Base-by-base conservation (phyloP, 345 rosid species). In the Cardamine resedifolia region DNA sequence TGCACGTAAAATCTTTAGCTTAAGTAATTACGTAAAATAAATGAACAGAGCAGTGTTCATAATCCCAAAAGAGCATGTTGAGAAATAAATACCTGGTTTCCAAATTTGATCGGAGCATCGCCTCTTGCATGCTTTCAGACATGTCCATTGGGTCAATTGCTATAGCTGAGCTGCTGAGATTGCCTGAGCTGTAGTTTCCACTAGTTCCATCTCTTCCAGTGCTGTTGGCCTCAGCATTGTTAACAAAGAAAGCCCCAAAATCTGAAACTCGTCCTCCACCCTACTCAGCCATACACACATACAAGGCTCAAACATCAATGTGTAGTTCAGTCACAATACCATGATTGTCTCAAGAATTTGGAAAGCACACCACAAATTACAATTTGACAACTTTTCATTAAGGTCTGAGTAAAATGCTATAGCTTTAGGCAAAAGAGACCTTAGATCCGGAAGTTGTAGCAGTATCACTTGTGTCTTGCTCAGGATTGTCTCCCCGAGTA, bases 81-180 rank as follows among this genome's bases (percentile, higher is more conserved):
- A 62, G n/a, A 58, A 73, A 79, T 78, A 95, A n/a, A n/a, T n/a
- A n/a, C 99, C 96, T 95, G 83, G 89, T 80, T 80, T 95, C 99
- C 86, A 95, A 78, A 79, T 84, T 91, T 23, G 99, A 95, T 51
- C 96, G 96, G 64, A 87, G 90, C 97, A 95, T 85, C 11, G 99
- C 99, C 74, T 91, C 96, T 83, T 90, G 99, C 92, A 95, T 91
- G 75, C 97, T 85, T 73, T 91, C 97, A 50, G 99, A 87, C 96
- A 95, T 90, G 76, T 95, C 97, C 96, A 95, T 85, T 12, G 95
- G 85, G 75, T 94, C 98, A 60, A 89, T 57, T 75, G 82, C 96
- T 53, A 73, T 68, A 70, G 44, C 23, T 58, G 81, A 36, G 39
- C 56, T 83, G 64, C 78, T 82, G 47, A 73, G 56, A 82, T 77